Evolutionary conservation across 1,139 yeast species (phyloP), one percentile per base, ranked within the genome.

Genomic region (Petasospora fabianii): DNA sequence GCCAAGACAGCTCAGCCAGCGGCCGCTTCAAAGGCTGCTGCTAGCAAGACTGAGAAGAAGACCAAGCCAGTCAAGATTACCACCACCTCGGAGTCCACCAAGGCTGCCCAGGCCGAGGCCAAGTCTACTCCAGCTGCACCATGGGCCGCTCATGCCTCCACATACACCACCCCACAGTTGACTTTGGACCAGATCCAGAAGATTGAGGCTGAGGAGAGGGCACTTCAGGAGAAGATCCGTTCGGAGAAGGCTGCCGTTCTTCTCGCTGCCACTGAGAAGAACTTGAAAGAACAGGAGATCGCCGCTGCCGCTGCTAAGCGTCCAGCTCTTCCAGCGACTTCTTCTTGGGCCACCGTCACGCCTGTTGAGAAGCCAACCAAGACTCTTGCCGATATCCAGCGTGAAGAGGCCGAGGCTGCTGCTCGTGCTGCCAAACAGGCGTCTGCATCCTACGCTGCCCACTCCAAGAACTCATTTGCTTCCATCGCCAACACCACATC

Each of bases 131-230:
- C 32, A 27, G 53, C 67, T 2, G 83, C 83, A 8, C 83, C 84
- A 30, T 77, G 83, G 83, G 82, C 83, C 6, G 50, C 62, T 10
- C 52, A 58, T 14, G 31, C 59, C 9, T 38, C 48, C 12, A 34
- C 51, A 6, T 48, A 59, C 12, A 51, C 62, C 15, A 62, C 69
- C 38, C 80, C 82, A 30, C 59, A 70, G n/a, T 62, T 80, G 43
- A 70, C 86, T 1, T 65, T 85, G 49, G 75, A 77, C 43, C 86
- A 85, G 56, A 81, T 85, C 47, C 92, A 83, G 59, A 74, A 69
- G 46, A 61, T 80, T 44, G 94, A 84, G 55, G 81, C 80, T 32
- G 77, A 73, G 42, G 77, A 68, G 48, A 56, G 63, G 31, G 54
- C 61, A 28, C 66, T 61, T 32, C 68, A 52, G 51, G 55, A 51